Conservation (phyloP, 2,329 filamentous ascomycete species). For the Geosmithia putterillii region DNA sequence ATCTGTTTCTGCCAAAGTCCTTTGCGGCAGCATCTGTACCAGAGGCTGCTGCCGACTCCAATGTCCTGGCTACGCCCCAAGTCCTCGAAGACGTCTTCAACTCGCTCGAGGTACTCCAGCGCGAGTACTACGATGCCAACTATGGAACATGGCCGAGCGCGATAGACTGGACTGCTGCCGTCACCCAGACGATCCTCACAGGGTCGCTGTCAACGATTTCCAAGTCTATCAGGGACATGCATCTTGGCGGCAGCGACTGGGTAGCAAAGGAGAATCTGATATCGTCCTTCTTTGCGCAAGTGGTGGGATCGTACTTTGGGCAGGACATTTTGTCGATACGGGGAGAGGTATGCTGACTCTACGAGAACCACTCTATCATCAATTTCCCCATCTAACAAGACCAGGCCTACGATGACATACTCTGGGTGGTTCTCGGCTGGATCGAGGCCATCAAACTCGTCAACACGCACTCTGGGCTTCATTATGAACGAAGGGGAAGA, state of each 20-base stretch:
- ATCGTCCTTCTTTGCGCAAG: conserved; percentile 68
- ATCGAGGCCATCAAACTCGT: conserved; percentile 72
- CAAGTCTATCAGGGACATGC: conserved; percentile 32
- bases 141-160: conserved; percentile 71
- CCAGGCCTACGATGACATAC: conserved; percentile 82
- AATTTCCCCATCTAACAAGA: background rate
- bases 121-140: conserved; percentile 64
- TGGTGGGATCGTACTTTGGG: conserved; percentile 71
- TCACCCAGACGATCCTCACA: conserved; percentile 68
- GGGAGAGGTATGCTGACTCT: conserved; percentile 27
- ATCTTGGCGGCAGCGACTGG: conserved; percentile 20
- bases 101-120: conserved; percentile 66
- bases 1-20: too few species aligned
- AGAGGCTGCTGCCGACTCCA: background rate
- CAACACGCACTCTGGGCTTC: conserved; percentile 50
- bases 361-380: background rate
- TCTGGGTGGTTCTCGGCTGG: conserved; percentile 93
- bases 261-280: conserved; percentile 64
- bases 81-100: conserved; percentile 39
- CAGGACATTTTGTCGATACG: conserved; percentile 68
- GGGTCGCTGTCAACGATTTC: conserved; percentile 63
- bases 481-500: conserved; percentile 34
- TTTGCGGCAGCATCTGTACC: too few species aligned
- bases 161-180: conserved; percentile 91
- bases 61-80: background rate